A percentile compares a stretch with the other conserved stretches of the same genome.
Evolutionary conservation across 2,329 filamentous ascomycete genomes (phyloP).

Genomic region (Pseudogymnoascus pannorum): DNA sequence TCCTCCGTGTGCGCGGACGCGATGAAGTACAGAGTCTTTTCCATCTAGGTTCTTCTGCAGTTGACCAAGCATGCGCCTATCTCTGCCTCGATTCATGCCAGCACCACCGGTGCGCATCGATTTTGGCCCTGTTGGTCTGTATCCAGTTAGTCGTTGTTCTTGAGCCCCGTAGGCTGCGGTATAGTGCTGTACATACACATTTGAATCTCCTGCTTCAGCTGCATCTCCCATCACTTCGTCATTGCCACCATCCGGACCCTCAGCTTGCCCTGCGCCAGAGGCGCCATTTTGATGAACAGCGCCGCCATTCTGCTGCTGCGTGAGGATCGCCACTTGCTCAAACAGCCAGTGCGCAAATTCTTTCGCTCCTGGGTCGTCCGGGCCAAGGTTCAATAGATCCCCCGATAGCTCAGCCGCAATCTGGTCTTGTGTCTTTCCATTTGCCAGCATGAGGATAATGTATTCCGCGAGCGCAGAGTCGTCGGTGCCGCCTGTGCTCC

Average conservation of each 20-base stretch:
- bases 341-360: slow-evolving; percentile 95
- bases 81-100: slow-evolving; percentile 48
- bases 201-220: slow-evolving; percentile 37
- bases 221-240: slow-evolving; percentile 69
- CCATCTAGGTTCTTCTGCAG: slow-evolving; percentile 74
- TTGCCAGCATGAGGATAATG: slow-evolving; percentile 93
- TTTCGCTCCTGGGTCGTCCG: slow-evolving; percentile 73
- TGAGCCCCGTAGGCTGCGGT: not conserved
- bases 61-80: slow-evolving; percentile 79
- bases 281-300: slow-evolving; percentile 32
- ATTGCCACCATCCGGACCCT: slow-evolving; percentile 50
- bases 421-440: slow-evolving; percentile 86
- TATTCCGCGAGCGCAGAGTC: slow-evolving; percentile 88
- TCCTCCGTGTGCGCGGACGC: slow-evolving; percentile 64
- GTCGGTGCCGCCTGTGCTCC: slow-evolving; percentile 70
- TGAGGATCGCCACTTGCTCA: slow-evolving; percentile 66
- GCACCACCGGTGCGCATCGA: slow-evolving; percentile 73
- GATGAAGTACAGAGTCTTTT: slow-evolving; percentile 69
- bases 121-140: slow-evolving; percentile 85
- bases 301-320: slow-evolving; percentile 52
- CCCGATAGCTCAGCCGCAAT: slow-evolving; percentile 82
- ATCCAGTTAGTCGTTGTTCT: slow-evolving; percentile 34
- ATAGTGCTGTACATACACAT: slow-evolving; percentile 44
- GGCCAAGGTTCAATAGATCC: slow-evolving; percentile 73
- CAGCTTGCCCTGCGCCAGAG: slow-evolving; percentile 32